These are phyloP conservation scores for Neofusicoccum parvum DNA, from an alignment of 2,329 filamentous ascomycete genomes.

Conservation along the genomic window DNA sequence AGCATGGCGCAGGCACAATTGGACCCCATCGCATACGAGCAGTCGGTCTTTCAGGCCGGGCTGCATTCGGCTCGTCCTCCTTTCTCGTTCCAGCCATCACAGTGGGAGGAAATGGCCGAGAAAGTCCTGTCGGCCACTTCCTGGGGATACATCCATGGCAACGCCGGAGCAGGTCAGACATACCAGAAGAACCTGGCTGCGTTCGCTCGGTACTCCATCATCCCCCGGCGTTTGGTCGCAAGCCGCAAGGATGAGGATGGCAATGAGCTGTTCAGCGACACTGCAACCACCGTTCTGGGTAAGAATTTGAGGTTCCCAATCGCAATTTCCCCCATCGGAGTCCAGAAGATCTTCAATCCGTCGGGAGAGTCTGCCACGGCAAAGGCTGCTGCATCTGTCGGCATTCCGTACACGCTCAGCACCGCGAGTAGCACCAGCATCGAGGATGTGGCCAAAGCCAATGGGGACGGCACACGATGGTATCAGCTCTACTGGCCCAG, in stretches of 20 bases:
- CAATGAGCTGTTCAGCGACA: conserved; percentile 3
- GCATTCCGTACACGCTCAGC: conserved; percentile 67
- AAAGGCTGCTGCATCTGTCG: conserved; percentile 60
- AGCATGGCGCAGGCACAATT: background rate
- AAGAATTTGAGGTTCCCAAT: conserved; percentile 24
- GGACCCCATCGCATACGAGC: conserved; percentile 29
- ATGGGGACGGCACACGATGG: conserved; percentile 63
- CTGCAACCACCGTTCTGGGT: conserved; percentile 32
- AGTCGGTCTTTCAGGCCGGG: conserved; percentile 35
- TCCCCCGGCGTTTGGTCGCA: conserved; percentile 24
- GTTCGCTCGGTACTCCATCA: conserved; percentile 31
- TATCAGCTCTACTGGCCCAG: conserved; percentile 76
- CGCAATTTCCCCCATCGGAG: conserved; percentile 66
- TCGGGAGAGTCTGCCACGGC: conserved; percentile 68
- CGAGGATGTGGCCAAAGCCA: conserved; percentile 65
- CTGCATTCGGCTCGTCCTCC: conserved; percentile 36
- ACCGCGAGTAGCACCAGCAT: conserved; percentile 67
- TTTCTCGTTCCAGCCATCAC: conserved; percentile 36
- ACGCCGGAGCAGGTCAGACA: conserved; percentile 36
- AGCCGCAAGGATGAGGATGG: conserved; percentile 1
- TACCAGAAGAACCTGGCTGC: conserved; percentile 33
- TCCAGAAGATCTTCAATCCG: conserved; percentile 67
- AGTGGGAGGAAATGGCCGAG: conserved; percentile 33
- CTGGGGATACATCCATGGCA: conserved; percentile 39
- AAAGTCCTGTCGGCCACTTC: conserved; percentile 33